These are phyloP conservation scores for Naganishia cerealis DNA, from an alignment of 1,284 basidiomycete genomes.

Conservation along the genomic window DNA sequence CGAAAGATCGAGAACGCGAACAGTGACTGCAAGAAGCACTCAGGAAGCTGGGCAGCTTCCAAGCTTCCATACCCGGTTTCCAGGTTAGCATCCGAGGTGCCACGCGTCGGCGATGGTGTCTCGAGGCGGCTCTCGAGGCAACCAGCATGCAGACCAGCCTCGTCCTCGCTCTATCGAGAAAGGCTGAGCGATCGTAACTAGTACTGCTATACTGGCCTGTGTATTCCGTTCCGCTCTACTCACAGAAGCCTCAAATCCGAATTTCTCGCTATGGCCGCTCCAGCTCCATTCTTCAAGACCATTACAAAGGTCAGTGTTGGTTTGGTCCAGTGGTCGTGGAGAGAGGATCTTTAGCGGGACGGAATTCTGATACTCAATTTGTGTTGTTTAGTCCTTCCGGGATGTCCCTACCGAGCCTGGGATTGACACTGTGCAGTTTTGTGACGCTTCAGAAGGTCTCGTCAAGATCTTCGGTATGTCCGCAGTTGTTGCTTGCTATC, in stretches of 20 bases:
- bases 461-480: conserved; percentile 84
- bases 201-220: no score
- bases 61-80: no score
- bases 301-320: conserved; percentile 67
- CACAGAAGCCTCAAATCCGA: not conserved
- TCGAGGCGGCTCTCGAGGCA: conserved; percentile 8
- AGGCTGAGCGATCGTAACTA: not conserved
- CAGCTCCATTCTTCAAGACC: conserved; percentile 73
- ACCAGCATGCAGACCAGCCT: conserved; percentile 4
- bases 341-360: not conserved
- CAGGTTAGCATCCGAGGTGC: conserved; percentile 19
- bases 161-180: not conserved
- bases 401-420: conserved; percentile 86
- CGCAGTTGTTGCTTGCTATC: not conserved
- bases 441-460: conserved; percentile 85
- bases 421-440: conserved; percentile 82
- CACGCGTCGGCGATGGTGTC: conserved; percentile 21
- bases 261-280: not conserved
- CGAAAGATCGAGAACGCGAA: no score
- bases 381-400: conserved; percentile 70
- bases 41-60: no score
- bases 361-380: not conserved
- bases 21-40: no score
- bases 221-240: not conserved
- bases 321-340: not conserved